Evolutionary conservation across 495 filamentous ascomycete species (phyloP).

Genomic region (Xanthoparmelia taractica): DNA sequence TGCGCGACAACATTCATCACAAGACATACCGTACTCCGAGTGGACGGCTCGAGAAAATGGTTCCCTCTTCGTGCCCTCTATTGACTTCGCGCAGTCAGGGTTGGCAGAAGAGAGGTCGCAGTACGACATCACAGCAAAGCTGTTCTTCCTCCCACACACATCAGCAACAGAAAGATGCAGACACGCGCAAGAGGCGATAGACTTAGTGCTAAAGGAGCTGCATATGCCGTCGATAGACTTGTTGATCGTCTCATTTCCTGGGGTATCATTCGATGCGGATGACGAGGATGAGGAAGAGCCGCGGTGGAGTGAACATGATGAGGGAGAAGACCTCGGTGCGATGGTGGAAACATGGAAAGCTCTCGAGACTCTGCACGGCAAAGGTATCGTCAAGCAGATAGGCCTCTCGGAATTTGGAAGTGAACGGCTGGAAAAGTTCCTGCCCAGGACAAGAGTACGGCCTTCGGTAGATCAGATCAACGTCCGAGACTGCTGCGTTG

Average conservation of each 20-base stretch:
- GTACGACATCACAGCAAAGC: constrained; percentile 89
- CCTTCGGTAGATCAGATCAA: constrained; percentile 95
- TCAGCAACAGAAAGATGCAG: constrained; percentile 50
- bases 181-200: constrained; percentile 68
- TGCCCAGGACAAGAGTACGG: constrained; percentile 57
- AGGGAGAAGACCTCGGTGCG: constrained; percentile 51
- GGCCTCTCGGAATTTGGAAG: constrained; percentile 88
- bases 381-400: constrained; percentile 62
- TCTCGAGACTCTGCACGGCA: constrained; percentile 65
- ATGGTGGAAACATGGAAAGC: constrained; percentile 63
- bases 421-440: constrained; percentile 62
- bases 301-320: constrained; percentile 48
- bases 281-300: constrained; percentile 68
- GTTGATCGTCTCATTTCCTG: constrained; percentile 86
- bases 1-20: constrained; percentile 24
- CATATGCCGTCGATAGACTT: constrained; percentile 70
- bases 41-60: constrained; percentile 61
- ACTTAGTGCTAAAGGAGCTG: constrained; percentile 70
- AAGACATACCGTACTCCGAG: constrained; percentile 32
- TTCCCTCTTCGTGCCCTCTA: constrained; percentile 65
- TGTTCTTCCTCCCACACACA: constrained; percentile 79
- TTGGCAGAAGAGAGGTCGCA: constrained; percentile 68
- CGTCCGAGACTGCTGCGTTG: constrained; percentile 90
- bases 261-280: constrained; percentile 86
- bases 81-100: constrained; percentile 61